Conservation (phyloP, 768 basidiomycete species). For the Galerina marginata region DNA sequence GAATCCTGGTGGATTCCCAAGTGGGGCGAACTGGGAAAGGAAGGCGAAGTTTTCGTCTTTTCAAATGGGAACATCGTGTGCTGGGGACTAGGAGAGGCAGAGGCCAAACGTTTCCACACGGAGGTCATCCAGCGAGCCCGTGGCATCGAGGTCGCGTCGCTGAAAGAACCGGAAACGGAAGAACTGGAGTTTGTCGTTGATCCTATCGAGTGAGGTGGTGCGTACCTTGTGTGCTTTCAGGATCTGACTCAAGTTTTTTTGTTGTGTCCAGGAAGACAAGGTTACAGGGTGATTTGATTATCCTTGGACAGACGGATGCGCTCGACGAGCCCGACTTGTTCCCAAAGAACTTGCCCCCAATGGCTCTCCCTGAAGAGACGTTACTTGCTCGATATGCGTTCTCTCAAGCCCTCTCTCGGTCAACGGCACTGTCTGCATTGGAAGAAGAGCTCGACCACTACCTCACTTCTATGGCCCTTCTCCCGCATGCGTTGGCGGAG, state of each 20-base stretch:
- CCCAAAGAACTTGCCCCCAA: constrained; percentile 50
- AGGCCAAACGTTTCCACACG: constrained; percentile 69
- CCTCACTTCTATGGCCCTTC: constrained; percentile 77
- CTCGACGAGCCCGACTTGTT: constrained; percentile 57
- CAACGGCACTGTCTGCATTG: constrained; percentile 85
- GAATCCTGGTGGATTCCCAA: constrained; percentile 83
- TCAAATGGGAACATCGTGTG: constrained; percentile 88
- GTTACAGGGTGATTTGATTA: constrained; percentile 90
- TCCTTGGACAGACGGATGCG: constrained; percentile 74
- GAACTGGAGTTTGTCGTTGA: constrained; percentile 94
- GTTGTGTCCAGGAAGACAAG: constrained; percentile 68
- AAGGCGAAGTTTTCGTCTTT: constrained; percentile 90
- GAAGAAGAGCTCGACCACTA: constrained; percentile 86
- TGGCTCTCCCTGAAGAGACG: constrained; percentile 70
- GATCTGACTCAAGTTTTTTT: constrained; percentile 16
- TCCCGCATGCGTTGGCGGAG: constrained; percentile 76
- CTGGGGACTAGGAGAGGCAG: constrained; percentile 84
- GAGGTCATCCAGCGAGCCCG: constrained; percentile 61
- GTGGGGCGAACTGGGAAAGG: constrained; percentile 59
- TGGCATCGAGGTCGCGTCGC: constrained; percentile 64
- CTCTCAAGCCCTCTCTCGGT: constrained; percentile 90
- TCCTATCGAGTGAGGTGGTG: constrained; percentile 76
- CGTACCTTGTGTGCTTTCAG: constrained; percentile 20
- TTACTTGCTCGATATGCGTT: constrained; percentile 89
- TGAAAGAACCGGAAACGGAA: constrained; percentile 80